Evolutionary conservation across 495 filamentous ascomycete genomes (phyloP), one percentile per base, ranked within the genome.

Genomic region (Penicillium flavigenum): DNA sequence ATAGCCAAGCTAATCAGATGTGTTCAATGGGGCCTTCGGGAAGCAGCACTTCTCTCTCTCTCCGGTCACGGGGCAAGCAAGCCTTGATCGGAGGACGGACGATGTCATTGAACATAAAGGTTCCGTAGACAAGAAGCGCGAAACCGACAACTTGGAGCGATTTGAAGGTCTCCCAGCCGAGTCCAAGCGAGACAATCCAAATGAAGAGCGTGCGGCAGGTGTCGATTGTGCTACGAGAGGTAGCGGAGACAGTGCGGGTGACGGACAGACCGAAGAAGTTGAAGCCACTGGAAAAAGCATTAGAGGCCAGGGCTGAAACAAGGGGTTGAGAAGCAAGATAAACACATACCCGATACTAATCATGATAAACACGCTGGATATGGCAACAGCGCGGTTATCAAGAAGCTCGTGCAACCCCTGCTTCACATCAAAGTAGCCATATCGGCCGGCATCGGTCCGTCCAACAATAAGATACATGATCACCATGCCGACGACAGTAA

Each of bases 121-220:
- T 98, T 62, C 94, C 96, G 65, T 96, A 98, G 29, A 98, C 94
- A 22, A 98, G 83, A 53, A 97, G 72, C 0, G 66, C 87, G 66
- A 98, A 98, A 2, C 94, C 94, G 2, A 82, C 70, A 4, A 98
- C 90, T 73, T 98, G 94, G 10, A 98, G 81, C 88, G 92, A 96
- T 76, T 98, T 98, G 83, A 98, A 98, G 10, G 83, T 85, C 73
- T 98, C 94, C 94, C 94, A 98, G 51, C 94, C 92, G 0, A 98
- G 82, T 7, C 88, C 91, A 10, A 98, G 81, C 4, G 90, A 95
- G 17, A 96, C 90, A 27, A 98, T 81, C 94, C 94, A 98, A 76
- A 98, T 98, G 80, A 98, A 98, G 3, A 98, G 81, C 0, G 94
- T 98, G 2, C 94, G 87, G 78, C 92, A 97, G 2, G 95, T 98